Evolutionary conservation across 805 yeast species (phyloP), one percentile per base, ranked within the genome.

Genomic region (Saccharomycopsis capsularis): DNA sequence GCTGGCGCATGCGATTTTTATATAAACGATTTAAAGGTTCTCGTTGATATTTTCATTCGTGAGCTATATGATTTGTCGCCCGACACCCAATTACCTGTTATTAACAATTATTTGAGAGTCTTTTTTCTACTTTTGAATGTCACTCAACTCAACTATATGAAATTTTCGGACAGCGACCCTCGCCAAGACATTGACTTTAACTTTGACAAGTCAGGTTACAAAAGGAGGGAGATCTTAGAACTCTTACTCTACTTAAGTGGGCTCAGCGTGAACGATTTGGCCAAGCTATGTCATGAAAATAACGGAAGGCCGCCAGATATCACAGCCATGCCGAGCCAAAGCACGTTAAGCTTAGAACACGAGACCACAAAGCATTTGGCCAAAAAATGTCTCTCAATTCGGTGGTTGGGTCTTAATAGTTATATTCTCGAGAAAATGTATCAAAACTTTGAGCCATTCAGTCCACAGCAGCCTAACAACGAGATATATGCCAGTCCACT

Each of bases 21-120:
- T 56, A 59, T 76, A 52, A 78, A 78, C 52, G 84, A 78, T 57
- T 59, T 78, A 47, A 76, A 76, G 58, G 75, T 78, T 13, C 66
- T 78, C 49, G 70, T 76, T 32, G 84, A 78, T 55, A 76, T 78
- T n/a, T 69, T 78, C 48, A 69, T 78, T 4, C 57, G 84, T 35
- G 82, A 78, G 55, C 59, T 78, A 55, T 73, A 70, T 55, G 69
- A 78, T 55, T 57, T 76, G 41, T 75, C 78, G 23, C 64, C 63
- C 44, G 58, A 61, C 2, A 64, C 64, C 6, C 66, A 68, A 30
- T 66, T 58, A 23, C 58, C 67, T 3, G 56, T 67, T 44, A 71
- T 74, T 40, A 72, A 73, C 55, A 66, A 74, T 18, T 78, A 75
- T 56, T 57, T 78, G 41, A 64, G 79, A 47, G 81, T 78, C 4